A percentile compares a stretch with the other conserved stretches of the same genome.
These are phyloP conservation scores for Lepidium campestre DNA, from an alignment of 441 rosid genomes.

Conservation along the genomic window DNA sequence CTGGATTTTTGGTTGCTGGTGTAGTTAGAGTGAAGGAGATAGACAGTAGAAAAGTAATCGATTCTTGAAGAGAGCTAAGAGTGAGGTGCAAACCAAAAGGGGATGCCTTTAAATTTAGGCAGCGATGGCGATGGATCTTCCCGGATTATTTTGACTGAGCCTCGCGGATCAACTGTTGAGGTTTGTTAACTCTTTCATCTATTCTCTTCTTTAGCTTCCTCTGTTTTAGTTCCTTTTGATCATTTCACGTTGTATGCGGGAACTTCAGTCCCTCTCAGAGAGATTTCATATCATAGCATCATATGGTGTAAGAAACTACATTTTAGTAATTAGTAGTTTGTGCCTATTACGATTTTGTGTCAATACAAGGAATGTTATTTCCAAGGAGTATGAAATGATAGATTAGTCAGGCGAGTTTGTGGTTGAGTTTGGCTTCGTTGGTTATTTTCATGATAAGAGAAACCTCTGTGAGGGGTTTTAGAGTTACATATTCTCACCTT, in stretches of 20 bases:
- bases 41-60: constrained; percentile 35
- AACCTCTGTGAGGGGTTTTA: neutral
- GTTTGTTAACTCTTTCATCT: constrained; percentile 24
- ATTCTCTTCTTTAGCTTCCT: neutral
- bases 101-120: constrained; percentile 64
- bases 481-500: constrained; percentile 6
- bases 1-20: constrained; percentile 6
- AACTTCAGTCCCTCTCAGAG: neutral
- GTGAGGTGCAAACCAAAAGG: constrained; percentile 14
- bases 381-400: neutral
- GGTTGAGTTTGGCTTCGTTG: neutral
- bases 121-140: constrained; percentile 59
- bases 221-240: neutral
- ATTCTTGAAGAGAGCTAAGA: constrained; percentile 25
- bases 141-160: constrained; percentile 62
- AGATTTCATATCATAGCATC: neutral
- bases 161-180: constrained; percentile 80
- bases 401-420: neutral
- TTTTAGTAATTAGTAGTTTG: neutral
- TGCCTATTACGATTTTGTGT: neutral
- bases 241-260: no score
- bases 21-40: constrained; percentile 51
- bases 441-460: neutral
- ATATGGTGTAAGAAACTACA: no score
- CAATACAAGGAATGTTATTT: neutral